phyloP scores from a whole-genome alignment of 2,329 filamentous ascomycete species.

The Trichoderma brevicompactum region DNA sequence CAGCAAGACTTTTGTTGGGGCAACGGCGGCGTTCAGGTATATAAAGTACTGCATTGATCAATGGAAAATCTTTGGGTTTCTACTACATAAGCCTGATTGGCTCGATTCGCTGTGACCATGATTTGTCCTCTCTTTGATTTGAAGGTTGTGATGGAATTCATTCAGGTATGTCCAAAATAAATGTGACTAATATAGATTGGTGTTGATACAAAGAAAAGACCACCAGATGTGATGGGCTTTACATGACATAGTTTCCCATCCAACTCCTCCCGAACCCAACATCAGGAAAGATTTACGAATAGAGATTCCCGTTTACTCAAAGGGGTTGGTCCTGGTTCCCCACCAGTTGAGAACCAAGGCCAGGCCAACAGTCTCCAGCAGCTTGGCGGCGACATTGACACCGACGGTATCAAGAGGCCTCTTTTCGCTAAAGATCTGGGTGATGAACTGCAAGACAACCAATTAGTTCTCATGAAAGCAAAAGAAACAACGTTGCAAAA shows the following conservation, averaged over 20 bases:
- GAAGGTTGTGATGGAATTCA: neutral
- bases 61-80: conserved; percentile 34
- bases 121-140: too few relatives aligned
- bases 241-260: conserved; percentile 1
- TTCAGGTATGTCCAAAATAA: neutral
- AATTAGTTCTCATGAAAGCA: neutral
- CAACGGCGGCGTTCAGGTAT: conserved; percentile 47
- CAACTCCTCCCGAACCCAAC: conserved; percentile 6
- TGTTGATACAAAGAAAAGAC: conserved; percentile 17
- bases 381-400: conserved; percentile 79
- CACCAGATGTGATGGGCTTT: conserved; percentile 4
- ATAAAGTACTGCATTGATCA: conserved; percentile 35
- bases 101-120: neutral
- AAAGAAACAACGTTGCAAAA: neutral
- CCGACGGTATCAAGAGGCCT: conserved; percentile 88
- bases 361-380: conserved; percentile 91
- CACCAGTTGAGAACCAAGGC: conserved; percentile 95
- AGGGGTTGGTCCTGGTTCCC: conserved; percentile 93
- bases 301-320: conserved; percentile 63
- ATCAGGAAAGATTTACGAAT: conserved; percentile 5
- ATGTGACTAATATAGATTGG: conserved; percentile 18
- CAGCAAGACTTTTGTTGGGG: conserved; percentile 37
- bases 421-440: conserved; percentile 88
- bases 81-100: neutral
- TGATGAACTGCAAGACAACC: conserved; percentile 68